Evolutionary conservation across 2,329 filamentous ascomycete species (phyloP), one percentile per base, ranked within the genome.

Genomic region (Scedosporium minutisporum): DNA sequence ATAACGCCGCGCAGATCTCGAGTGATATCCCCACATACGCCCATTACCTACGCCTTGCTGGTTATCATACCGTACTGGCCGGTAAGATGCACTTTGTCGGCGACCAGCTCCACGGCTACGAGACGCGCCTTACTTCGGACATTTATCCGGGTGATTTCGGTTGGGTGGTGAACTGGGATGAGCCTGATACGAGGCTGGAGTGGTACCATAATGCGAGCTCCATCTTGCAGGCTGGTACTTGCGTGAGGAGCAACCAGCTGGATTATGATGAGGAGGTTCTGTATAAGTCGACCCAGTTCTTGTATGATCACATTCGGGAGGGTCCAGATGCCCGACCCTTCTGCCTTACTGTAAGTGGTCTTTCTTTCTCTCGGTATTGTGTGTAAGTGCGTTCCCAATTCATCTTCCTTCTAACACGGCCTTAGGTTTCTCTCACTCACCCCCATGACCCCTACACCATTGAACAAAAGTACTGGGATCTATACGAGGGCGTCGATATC

Each of bases 31-130:
- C 92, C 14, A 97, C 93, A 1, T 97, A 96, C 71, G 91, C 93
- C 7, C 93, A 97, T 75, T 96, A 96, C 75, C 80, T 97, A 62
- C 89, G 93, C 59, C 82, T 85, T 51, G 86, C 88, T 69, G 91
- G 91, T 61, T 97, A 97, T 71, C 90, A 96, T 76, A 96, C 93
- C 12, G 90, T 89, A 5, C 80, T 97, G 68, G 91, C 93, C 4
- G 93, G 93, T 65, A 97, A 97, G 82, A 97, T 97, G 93, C 93
- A 97, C 76, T 97, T 97, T 73, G 89, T 96, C 62, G 93, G 93
- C 41, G 93, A 97, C 72, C 93, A 97, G 77, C 81, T 97, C 64
- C 93, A 97, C 73, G 93, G 93, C 33, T 97, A 96, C 70, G 93
- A 97, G 78, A 89, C 91, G 70, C 86, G 93, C 63, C 81, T 97